A percentile compares a stretch with the other conserved stretches of the same genome.
Evolutionary conservation across 2,329 filamentous ascomycete species (phyloP).

Genomic region (Neonectria sp.): DNA sequence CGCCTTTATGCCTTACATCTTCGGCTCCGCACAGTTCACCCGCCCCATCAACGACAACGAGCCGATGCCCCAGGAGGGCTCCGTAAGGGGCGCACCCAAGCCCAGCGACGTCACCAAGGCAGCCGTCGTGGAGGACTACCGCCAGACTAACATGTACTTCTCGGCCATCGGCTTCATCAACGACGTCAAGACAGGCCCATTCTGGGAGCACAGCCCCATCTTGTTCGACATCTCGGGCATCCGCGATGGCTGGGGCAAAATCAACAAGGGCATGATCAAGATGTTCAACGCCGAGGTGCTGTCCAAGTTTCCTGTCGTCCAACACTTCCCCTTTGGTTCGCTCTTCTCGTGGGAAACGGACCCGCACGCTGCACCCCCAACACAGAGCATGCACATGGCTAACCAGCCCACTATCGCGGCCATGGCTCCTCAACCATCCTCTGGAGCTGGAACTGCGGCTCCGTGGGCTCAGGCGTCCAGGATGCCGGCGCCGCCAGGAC

Average conservation of each 20-base stretch:
- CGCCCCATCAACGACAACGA: conserved; percentile 77
- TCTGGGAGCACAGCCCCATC: conserved; percentile 97
- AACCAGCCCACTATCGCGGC: conserved; percentile 64
- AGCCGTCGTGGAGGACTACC: conserved; percentile 75
- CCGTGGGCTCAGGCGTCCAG: conserved; percentile 61
- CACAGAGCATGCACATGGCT: conserved; percentile 69
- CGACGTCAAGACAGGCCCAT: conserved; percentile 95
- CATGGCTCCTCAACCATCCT: conserved; percentile 38
- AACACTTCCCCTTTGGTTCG: conserved; percentile 90
- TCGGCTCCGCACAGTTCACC: conserved; percentile 91
- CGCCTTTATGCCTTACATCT: conserved; percentile 93
- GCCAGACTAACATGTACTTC: conserved; percentile 88
- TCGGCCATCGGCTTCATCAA: conserved; percentile 97
- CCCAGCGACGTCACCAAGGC: conserved; percentile 78
- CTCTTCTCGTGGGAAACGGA: conserved; percentile 84
- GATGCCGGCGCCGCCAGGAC: conserved; percentile 54
- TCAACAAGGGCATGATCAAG: conserved; percentile 99
- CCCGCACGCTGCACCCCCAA: conserved; percentile 68
- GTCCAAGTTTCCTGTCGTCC: conserved; percentile 97
- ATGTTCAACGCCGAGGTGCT: conserved; percentile 99
- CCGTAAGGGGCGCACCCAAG: conserved; percentile 78
- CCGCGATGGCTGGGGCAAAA: conserved; percentile 95
- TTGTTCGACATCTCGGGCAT: conserved; percentile 96
- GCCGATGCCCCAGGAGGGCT: conserved; percentile 83
- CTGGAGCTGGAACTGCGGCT: conserved; percentile 56